A percentile compares a stretch with the other conserved stretches of the same genome.
Evolutionary conservation across 2,329 filamentous ascomycete genomes (phyloP).

Genomic region (Penicillium sclerotigenum): DNA sequence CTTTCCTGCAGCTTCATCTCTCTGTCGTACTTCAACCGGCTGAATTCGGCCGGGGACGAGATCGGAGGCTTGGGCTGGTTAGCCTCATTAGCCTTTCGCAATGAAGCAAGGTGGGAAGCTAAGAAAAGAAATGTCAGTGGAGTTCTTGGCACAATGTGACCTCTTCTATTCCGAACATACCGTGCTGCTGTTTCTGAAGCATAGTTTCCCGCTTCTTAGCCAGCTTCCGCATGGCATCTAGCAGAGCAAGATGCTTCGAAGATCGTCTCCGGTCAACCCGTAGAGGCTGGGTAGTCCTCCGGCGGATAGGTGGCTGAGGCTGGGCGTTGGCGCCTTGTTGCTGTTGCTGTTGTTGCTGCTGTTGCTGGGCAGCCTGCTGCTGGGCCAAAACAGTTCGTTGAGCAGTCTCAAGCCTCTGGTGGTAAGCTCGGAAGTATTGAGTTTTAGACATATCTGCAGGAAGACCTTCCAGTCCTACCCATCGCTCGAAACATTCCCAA

Average conservation of each 20-base stretch:
- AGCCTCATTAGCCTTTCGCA: conserved; percentile 75
- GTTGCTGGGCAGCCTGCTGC: conserved; percentile 51
- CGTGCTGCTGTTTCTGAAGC: conserved; percentile 82
- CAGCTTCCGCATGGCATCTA: conserved; percentile 92
- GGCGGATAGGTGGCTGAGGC: conserved; percentile 56
- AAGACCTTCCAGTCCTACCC: conserved; percentile 86
- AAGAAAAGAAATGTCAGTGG: conserved; percentile 15
- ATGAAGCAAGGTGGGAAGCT: conserved; percentile 68
- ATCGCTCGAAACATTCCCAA: conserved; percentile 98
- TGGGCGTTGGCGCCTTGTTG: conserved; percentile 50
- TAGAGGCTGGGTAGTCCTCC: conserved; percentile 71
- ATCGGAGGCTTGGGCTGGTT: conserved; percentile 57
- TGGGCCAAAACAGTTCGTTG: conserved; percentile 58
- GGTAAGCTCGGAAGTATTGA: conserved; percentile 82
- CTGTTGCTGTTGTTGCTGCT: conserved; percentile 54
- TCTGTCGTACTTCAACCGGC: conserved; percentile 79
- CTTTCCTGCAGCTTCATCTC: conserved; percentile 65
- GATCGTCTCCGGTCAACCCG: conserved; percentile 83
- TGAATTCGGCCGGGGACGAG: conserved; percentile 86
- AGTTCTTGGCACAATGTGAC: not conserved
- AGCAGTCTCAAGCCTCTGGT: conserved; percentile 60
- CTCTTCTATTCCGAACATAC: conserved; percentile 33
- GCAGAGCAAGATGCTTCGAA: conserved; percentile 79
- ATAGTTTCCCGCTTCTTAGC: conserved; percentile 89
- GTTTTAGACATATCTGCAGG: conserved; percentile 93